Evolutionary conservation across 352 stramenopile species (phyloP), one percentile per base, ranked within the genome.

Genomic region (Phytophthora capsici): DNA sequence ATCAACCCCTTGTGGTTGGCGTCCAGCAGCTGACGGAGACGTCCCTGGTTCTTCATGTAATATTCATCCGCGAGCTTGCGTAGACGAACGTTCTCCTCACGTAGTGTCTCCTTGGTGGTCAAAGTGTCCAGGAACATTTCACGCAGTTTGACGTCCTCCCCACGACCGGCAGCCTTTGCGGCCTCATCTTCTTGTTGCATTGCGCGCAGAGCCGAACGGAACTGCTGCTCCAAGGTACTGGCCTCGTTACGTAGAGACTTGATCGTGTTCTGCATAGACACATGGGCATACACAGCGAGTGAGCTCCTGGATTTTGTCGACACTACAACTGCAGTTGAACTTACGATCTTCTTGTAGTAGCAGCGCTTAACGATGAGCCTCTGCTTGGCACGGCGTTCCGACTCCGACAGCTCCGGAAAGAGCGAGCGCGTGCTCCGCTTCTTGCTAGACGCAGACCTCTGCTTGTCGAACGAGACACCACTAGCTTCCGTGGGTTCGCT

Each of bases 271-370:
- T 90, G 38, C 5, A 59, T 30, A 5, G 41, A 70, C 20, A 67
- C 14, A 62, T 23, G 47, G 43, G 62, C 40, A 53, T 26, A 40
- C 47, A 66, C 58, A 66, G 16, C 40, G 43, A 47, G 37, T 71
- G 40, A 71, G 56, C 55, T 60, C 40, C 55, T 66, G 54, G 40
- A 61, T 52, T 57, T 71, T 53, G 53, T 63, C 48, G 45, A 66
- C 23, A 46, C n/a, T 9, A 73, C 53, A 54, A 71, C 55, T 34
- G 30, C 19, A 25, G n/a, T 45, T 48, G 46, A 50, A 86, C 82
- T 60, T 78, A 90, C 82, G 57, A 89, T 89, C 66, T 90, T 90
- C 71, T 89, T 89, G 75, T 90, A 90, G 77, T 90, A 90, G 72
- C 78, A 88, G 8, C 77, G 74, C 66, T 87, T 85, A 57, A 88